Evolutionary conservation across 495 filamentous ascomycete species (phyloP).

Genomic region (Immersiella caudata): DNA sequence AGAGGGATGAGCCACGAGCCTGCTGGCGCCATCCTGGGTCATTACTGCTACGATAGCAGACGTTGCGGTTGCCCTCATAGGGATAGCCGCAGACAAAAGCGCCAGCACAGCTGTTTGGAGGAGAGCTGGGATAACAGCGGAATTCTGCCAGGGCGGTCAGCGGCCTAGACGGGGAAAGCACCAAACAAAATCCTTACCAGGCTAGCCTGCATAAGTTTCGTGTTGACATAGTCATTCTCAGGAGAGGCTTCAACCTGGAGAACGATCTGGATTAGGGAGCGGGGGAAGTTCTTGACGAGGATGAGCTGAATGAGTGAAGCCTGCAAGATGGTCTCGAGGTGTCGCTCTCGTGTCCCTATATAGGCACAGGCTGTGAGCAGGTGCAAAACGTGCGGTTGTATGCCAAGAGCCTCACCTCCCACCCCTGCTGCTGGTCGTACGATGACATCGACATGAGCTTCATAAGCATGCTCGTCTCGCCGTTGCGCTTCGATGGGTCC

Average conservation of each 20-base stretch:
- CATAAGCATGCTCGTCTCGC: slow-evolving; percentile 84
- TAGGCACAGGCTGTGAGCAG: slow-evolving; percentile 47
- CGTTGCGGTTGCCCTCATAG: slow-evolving; percentile 69
- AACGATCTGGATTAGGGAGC: slow-evolving; percentile 67
- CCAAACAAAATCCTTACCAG: slow-evolving; percentile 41
- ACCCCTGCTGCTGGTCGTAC: slow-evolving; percentile 83
- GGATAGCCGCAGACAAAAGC: slow-evolving; percentile 75
- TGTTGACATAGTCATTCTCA: slow-evolving; percentile 57
- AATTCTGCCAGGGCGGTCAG: slow-evolving; percentile 55
- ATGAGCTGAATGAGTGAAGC: slow-evolving; percentile 69
- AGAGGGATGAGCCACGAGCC: slow-evolving; percentile 58
- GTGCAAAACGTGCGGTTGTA: slow-evolving; percentile 34
- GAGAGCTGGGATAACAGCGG: slow-evolving; percentile 72
- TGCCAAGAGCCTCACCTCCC: slow-evolving; percentile 64
- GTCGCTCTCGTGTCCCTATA: slow-evolving; percentile 68
- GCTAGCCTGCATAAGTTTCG: slow-evolving; percentile 53
- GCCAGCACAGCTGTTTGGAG: slow-evolving; percentile 72
- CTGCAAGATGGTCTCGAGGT: slow-evolving; percentile 71
- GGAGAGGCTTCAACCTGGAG: slow-evolving; percentile 64
- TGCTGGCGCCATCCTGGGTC: slow-evolving; percentile 45
- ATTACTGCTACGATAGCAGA: slow-evolving; percentile 64
- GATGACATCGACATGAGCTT: slow-evolving; percentile 86
- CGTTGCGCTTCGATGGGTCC: slow-evolving; percentile 90
- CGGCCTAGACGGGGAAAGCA: neutral
- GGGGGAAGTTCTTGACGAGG: slow-evolving; percentile 67